Base-by-base conservation (phyloP, 2,329 filamentous ascomycete species). In the Laburnicola sp. region DNA sequence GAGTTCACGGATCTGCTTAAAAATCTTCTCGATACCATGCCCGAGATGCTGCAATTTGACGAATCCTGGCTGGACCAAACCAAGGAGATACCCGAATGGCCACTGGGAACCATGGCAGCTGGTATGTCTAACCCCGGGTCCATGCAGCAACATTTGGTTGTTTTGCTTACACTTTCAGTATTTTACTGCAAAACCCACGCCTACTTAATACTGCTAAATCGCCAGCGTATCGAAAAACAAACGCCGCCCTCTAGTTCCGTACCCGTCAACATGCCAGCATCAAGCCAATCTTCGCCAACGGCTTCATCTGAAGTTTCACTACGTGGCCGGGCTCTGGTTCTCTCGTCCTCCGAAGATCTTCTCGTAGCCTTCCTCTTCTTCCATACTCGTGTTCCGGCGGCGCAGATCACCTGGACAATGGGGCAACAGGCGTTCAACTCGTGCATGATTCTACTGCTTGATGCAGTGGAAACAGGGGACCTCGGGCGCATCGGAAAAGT, bases 351-450 rank as follows among this genome's bases (percentile, higher is more conserved):
- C 2, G 62, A 73, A 31, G 64, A 69, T 9, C 62, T 80, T 1
- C 60, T 80, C 0, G 66, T 73, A n/a, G 72, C 74, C 2, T 79
- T 79, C 49, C 59, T 77, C 26, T 80, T 78, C 62, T 76, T 78
- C 60, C 69, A 76, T 27, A 57, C 65, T n/a, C 72, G 75, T 35
- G 61, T 74, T 10, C 76, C 73, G 11, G 71, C 72, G 22, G 74
- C 75, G 1, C 63, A 80, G 30, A 72, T 79, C 32, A 78, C 74
- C 55, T 80, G 78, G 78, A 76, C 70, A 0, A 72, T 78, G 57
- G 73, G 73, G 31, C 78, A 80, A 51, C 76, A 79, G 63, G 76
- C 77, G 2, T 80, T 80, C 67, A 79, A 79, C 50, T 75, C 76
- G 7, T 75, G 72, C 52, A 79, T 79, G 76, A 76, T 80, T 22